phyloP scores from a whole-genome alignment of 805 yeast species.

The Blastobotrys robertii region DNA sequence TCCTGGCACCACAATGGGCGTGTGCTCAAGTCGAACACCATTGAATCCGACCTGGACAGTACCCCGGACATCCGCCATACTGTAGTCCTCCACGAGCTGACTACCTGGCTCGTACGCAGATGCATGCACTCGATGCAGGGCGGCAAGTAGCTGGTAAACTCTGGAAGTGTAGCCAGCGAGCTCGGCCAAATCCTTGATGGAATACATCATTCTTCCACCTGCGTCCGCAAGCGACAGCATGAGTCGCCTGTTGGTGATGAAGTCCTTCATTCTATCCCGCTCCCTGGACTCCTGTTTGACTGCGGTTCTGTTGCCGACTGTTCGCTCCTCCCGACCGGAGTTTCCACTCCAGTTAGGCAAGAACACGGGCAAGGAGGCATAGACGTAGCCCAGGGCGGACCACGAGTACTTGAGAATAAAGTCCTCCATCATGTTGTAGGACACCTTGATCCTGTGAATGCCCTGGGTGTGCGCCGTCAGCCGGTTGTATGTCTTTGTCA shows the following conservation, averaged over 20 bases:
- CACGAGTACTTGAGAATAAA: conserved; percentile 83
- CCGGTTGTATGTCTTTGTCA: conserved; percentile 46
- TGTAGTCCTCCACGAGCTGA: conserved; percentile 14
- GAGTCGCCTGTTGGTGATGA: conserved; percentile 80
- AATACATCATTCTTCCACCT: conserved; percentile 88
- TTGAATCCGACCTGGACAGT: conserved; percentile 67
- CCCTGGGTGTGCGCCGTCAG: conserved; percentile 46
- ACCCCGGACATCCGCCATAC: conserved; percentile 53
- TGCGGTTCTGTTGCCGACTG: conserved; percentile 4
- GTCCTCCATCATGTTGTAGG: conserved; percentile 70
- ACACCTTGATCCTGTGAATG: conserved; percentile 49
- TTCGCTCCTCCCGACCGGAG: conserved; percentile 24
- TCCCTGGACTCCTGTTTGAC: conserved; percentile 18
- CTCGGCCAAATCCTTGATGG: conserved; percentile 85
- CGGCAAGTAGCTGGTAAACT: conserved; percentile 64
- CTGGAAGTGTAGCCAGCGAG: conserved; percentile 85
- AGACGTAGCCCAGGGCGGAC: conserved; percentile 92
- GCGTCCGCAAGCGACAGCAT: conserved; percentile 92
- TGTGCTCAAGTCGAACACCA: conserved; percentile 75
- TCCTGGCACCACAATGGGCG: conserved; percentile 71
- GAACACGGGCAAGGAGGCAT: conserved; percentile 82
- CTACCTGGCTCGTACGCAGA: conserved; percentile 19
- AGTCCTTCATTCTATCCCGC: conserved; percentile 62
- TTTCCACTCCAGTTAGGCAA: conserved; percentile 37
- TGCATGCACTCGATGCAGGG: conserved; percentile 75